Evolutionary conservation across 2,329 filamentous ascomycete species (phyloP), one percentile per base, ranked within the genome.

Genomic region (Metarhizium brunneum): DNA sequence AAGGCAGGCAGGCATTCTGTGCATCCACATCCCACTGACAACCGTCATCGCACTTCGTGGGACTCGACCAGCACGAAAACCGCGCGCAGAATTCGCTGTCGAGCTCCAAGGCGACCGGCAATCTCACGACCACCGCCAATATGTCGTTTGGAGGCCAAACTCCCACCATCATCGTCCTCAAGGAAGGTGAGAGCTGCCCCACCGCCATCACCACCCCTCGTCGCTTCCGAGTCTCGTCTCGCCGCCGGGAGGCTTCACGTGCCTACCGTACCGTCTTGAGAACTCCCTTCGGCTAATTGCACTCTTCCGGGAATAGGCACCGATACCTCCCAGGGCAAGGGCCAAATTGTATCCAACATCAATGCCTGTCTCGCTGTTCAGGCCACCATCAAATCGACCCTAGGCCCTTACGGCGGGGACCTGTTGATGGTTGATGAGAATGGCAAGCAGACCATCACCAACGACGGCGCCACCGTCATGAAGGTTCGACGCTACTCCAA

Each of bases 401-500:
- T 99, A 40, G 94, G 94, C 45, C 94, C 94, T 38, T 99, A 97
- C 75, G 94, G 94, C 70, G 94, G 94, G 68, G 94, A 99, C 76
- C 77, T 97, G 70, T 81, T 99, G 71, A 86, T 99, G 76, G 92
- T 97, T 56, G 94, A 97, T 74, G 86, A 85, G 73, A 96, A 96
- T 79, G 94, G 94, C 72, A 86, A 77, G 73, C 91, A 96, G 77
- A 99, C 94, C 55, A 97, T 99, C 70, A 99, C 94, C 65, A 99
- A 99, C 75, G 94, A 99, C 77, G 94, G 94, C 69, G 94, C 94
- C 51, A 99, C 94, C 52, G 94, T 97, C 59, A 99, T 99, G 94
- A 97, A 96, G 86, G 89, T 90, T 71, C 64, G 60, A 56, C 18
- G 16, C 30, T 20, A 45, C 16, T 16, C 32, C 8, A 35, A 35